Base-by-base conservation (phyloP, 805 yeast genomes). In the Lipomyces yamadae region DNA sequence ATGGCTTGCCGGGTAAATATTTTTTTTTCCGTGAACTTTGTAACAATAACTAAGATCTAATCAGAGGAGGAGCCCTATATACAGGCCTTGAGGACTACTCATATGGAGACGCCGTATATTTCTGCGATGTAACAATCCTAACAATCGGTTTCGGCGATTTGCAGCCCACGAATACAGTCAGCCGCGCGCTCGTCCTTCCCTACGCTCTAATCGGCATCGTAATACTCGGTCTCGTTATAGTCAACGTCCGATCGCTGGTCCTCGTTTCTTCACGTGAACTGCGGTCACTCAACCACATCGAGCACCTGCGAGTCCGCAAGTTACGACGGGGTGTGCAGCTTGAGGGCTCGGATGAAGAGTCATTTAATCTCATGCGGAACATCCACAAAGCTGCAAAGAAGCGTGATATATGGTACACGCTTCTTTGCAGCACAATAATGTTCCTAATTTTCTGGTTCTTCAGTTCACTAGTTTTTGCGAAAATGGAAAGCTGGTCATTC, bases 71-170 rank as follows among this genome's bases (percentile, higher is more conserved):
- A 1, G 88, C 85, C 1, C 74, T 86, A 72, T 86, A 86, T 71
- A 79, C 84, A 0, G 72, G 77, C 3, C 64, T 87, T 58, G 70
- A 86, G 53, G 75, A 80, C 56, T 73, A 85, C 7, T 79, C 82
- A 0, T 90, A 83, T 74, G 92, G 92, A 0, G 81, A 86, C n/a
- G 86, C 90, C 0, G 75, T 91, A 58, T 92, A 90, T 74, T 91
- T 84, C 75, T 86, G 92, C 72, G 84, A 85, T 10, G 92, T 90
- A 0, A 87, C 96, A 0, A 79, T 89, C 50, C 79, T 90, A 59
- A 92, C 97, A 1, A 84, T 92, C 37, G 97, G 97, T 0, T 80
- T 88, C n/a, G 97, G 97, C 50, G 95, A 90, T 72, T 81, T 88
- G 39, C 79, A 82, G 0, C 93, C 97, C 0, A 48, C 65, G 0